These are phyloP conservation scores for Ambrosia artemisiifolia DNA, from an alignment of 129 eudicot genomes.

Conservation along the genomic window DNA sequence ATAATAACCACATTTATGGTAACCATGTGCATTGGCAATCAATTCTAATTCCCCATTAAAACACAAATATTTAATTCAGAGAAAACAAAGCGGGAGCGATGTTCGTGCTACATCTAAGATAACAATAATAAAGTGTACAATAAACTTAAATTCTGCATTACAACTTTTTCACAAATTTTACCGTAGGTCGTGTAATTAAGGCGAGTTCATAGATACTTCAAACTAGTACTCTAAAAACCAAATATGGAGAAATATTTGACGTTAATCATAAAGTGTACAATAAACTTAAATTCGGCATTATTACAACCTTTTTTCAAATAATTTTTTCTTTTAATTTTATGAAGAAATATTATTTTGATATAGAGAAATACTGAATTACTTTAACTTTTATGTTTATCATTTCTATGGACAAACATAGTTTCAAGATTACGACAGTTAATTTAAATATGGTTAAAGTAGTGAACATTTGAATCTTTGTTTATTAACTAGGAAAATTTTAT, in stretches of 20 bases:
- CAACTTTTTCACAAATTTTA: neutral
- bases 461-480: too few relatives aligned
- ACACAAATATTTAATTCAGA: neutral
- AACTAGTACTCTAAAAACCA: neutral
- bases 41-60: slow-evolving; percentile 10
- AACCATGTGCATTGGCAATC: slow-evolving; percentile 15
- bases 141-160: neutral
- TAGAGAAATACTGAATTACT: too few relatives aligned
- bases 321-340: too few relatives aligned
- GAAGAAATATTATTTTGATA: too few relatives aligned
- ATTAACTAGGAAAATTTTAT: too few relatives aligned
- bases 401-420: too few relatives aligned
- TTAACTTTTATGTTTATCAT: too few relatives aligned
- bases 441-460: too few relatives aligned
- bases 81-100: neutral
- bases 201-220: neutral
- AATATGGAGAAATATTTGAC: too few relatives aligned
- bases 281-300: neutral
- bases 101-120: neutral
- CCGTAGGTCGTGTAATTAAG: neutral
- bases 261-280: neutral
- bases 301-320: neutral
- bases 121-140: neutral
- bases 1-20: slow-evolving; percentile 21
- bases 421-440: too few relatives aligned